Evolutionary conservation across 2,329 filamentous ascomycete genomes (phyloP), one percentile per base, ranked within the genome.

Genomic region (Pseudogymnoascus sp.): DNA sequence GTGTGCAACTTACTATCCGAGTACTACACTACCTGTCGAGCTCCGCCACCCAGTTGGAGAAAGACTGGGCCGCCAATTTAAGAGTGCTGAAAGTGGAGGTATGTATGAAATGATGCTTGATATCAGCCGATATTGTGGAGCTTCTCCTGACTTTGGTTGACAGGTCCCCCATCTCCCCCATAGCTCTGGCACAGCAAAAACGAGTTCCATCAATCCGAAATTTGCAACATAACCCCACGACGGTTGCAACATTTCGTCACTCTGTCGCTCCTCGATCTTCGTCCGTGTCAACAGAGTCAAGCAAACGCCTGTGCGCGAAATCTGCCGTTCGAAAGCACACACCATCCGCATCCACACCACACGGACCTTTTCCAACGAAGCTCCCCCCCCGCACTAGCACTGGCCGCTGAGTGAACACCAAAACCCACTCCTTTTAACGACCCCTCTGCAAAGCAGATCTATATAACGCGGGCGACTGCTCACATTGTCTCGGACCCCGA

Each of bases 381-480:
- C 45, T 52, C 45, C 45, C 39, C 35, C 37, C 45, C 41, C 41
- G 45, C 45, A 52, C 26, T 52, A 52, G 45, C 45, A 30, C 45
- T 30, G 45, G 45, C 45, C 23, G 45, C 45, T 52, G 45, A 52
- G 45, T 52, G 26, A 52, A 52, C 26, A 52, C 45, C 26, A 30
- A n/a, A n/a, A n/a, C n/a, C 45, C 45, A 52, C 45, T 30, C n/a
- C 45, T 52, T 41, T 52, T 52, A 30, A 52, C 45, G 45, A 52
- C 45, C 45, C 45, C 45, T 52, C 45, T 52, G 45, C 45, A 30
- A n/a, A 30, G 45, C 45, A 52, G 45, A 52, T 52, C 45, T 52
- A 52, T 52, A 52, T 52, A 52, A 52, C 45, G 45, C 45, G 26
- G 45, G 45, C 45, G 45, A 52, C 45, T 30, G 45, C 45, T 52